Evolutionary conservation across 768 basidiomycete species (phyloP), one percentile per base, ranked within the genome.

Genomic region (Tulasnella sp.): DNA sequence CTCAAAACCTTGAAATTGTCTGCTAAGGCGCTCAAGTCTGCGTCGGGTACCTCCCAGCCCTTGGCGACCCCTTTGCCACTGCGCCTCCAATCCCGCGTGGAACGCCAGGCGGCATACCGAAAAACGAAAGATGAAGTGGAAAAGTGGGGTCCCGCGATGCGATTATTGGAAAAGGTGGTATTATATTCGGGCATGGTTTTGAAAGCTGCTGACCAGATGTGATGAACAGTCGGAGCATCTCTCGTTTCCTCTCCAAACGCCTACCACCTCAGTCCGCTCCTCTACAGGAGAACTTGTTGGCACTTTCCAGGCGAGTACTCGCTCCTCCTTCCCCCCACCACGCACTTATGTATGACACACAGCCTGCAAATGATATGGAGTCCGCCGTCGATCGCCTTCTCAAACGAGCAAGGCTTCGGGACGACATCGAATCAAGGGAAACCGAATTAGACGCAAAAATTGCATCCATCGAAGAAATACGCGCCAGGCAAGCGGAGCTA

Each of bases 131-230:
- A 89, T 78, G 96, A 98, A 82, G 91, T 97, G 1, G 89, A 93
- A 78, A 97, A 97, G 85, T 99, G 97, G 97, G 89, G 89, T 36
- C 90, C 89, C 6, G 93, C 94, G 3, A 97, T 98, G 91, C 93
- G 92, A 82, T 88, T 89, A 29, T 95, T 99, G 79, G 91, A 91
- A 79, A 94, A 98, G 85, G 93, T 92, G 58, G 31, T 15, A 64
- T 34, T 12, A 29, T 67, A 58, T 25, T 31, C 14, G n/a, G 45
- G 11, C 40, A 39, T 6, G 17, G 14, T 12, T 34, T 9, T 4
- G 31, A 34, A 37, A 64, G 8, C 34, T 64, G 25, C 54, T 37
- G 25, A 4, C 71, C 14, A 64, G 67, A 78, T 14, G 17, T 15
- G 15, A 37, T n/a, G 49, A 15, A 34, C 77, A 93, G 91, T 93